Evolutionary conservation across 192 early-diverging fungal genomes (phyloP).

Genomic region (Podila verticillata): DNA sequence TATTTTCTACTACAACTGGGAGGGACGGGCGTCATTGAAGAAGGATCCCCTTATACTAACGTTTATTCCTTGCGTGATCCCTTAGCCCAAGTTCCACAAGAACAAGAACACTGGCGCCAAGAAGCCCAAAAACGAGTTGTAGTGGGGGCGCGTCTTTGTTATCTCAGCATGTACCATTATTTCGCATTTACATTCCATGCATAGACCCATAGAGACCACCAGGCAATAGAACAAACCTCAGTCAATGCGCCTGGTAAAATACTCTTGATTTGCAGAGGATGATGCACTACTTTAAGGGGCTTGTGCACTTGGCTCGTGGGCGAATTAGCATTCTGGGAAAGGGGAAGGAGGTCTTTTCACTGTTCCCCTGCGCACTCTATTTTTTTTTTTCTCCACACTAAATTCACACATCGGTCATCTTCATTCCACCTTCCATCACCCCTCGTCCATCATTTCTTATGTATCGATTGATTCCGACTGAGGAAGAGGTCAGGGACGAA

Average conservation of each 20-base stretch:
- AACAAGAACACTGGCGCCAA: conserved; percentile 31
- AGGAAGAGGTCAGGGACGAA: conserved; percentile 40
- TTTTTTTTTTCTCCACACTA: too few species aligned
- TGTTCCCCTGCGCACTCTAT: background rate
- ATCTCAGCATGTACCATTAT: background rate
- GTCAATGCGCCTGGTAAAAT: too few species aligned
- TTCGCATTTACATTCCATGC: background rate
- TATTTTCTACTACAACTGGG: background rate
- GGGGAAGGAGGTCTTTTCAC: background rate
- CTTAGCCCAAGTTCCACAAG: conserved; percentile 39
- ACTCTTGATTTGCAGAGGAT: too few species aligned
- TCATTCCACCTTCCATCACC: background rate
- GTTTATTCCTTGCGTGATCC: background rate
- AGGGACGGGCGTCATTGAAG: background rate
- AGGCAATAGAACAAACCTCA: too few species aligned
- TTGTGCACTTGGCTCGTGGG: too few species aligned
- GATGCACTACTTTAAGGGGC: too few species aligned
- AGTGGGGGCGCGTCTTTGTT: background rate
- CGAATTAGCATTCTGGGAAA: too few species aligned
- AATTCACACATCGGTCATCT: too few species aligned
- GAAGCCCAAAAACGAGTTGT: background rate
- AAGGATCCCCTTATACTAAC: background rate
- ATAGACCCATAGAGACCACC: too few species aligned
- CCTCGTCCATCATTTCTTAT: conserved; percentile 1
- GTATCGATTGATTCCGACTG: conserved; percentile 43